Evolutionary conservation across 1,139 yeast species (phyloP).

Genomic region (Magnusiomyces magnusii): DNA sequence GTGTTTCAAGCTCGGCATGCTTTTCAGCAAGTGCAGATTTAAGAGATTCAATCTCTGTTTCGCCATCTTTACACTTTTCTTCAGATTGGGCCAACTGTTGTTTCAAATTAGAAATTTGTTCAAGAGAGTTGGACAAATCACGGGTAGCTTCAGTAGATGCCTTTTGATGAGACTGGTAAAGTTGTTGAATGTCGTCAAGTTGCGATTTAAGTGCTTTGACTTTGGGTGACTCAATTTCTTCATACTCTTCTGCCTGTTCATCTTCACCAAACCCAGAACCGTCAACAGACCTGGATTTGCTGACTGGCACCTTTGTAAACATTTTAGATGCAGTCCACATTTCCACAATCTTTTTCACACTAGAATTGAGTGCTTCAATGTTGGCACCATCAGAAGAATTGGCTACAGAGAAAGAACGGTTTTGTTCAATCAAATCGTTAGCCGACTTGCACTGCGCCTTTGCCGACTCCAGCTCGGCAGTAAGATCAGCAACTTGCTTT

Average conservation of each 20-base stretch:
- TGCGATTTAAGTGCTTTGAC: conserved; percentile 20
- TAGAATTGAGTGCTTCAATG: background rate
- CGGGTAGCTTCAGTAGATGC: conserved; percentile 29
- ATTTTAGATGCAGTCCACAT: conserved; percentile 28
- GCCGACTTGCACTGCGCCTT: conserved; percentile 17
- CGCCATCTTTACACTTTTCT: conserved; percentile 5
- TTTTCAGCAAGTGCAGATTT: conserved; percentile 9
- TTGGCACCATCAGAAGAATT: background rate
- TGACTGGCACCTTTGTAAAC: conserved; percentile 14
- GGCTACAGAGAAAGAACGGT: background rate
- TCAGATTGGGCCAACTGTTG: conserved; percentile 24
- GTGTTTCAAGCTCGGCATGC: background rate
- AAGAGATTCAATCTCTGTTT: conserved; percentile 14
- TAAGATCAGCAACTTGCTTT: conserved; percentile 18
- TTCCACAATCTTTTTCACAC: conserved; percentile 26
- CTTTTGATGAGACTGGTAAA: conserved; percentile 29
- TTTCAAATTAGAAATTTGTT: conserved; percentile 25
- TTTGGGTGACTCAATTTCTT: conserved; percentile 15
- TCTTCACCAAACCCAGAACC: conserved; percentile 6
- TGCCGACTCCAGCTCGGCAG: conserved; percentile 20
- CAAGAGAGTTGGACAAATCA: conserved; percentile 24
- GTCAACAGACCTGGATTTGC: background rate
- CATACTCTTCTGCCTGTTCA: conserved; percentile 12
- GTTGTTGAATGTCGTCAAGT: conserved; percentile 21
- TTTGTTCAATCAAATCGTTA: conserved; percentile 6